Evolutionary conservation across 768 basidiomycete species (phyloP).

Genomic region (Leccinum subgranulosum): DNA sequence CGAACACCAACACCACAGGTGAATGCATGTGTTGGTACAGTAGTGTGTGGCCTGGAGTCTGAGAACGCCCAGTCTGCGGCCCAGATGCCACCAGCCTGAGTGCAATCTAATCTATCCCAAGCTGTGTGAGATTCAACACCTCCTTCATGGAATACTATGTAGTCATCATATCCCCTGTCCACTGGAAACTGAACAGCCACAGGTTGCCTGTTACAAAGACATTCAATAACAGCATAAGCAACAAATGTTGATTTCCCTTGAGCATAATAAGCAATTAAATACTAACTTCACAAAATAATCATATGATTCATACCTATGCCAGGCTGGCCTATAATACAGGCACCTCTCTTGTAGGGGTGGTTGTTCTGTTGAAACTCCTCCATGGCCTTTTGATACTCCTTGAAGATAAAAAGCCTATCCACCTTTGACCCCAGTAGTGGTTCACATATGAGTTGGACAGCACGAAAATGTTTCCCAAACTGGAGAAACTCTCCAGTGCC

Average conservation of each 20-base stretch:
- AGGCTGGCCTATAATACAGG: not conserved
- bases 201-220: not conserved
- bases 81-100: not conserved
- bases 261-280: not conserved
- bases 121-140: not conserved
- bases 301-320: not conserved
- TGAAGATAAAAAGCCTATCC: not conserved
- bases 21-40: not conserved
- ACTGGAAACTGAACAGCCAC: not conserved
- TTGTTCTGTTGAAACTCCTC: not conserved
- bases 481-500: not conserved
- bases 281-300: not conserved
- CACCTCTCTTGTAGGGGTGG: not conserved
- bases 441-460: not conserved
- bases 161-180: not conserved
- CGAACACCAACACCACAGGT: not conserved
- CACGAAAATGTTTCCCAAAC: not conserved
- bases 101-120: no score
- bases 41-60: not conserved
- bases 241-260: not conserved
- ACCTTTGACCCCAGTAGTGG: not conserved
- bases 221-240: not conserved
- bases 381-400: not conserved
- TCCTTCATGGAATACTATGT: not conserved
- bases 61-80: no score